Conservation (phyloP, 2,329 filamentous ascomycete species). For the Fusarium robinianum region DNA sequence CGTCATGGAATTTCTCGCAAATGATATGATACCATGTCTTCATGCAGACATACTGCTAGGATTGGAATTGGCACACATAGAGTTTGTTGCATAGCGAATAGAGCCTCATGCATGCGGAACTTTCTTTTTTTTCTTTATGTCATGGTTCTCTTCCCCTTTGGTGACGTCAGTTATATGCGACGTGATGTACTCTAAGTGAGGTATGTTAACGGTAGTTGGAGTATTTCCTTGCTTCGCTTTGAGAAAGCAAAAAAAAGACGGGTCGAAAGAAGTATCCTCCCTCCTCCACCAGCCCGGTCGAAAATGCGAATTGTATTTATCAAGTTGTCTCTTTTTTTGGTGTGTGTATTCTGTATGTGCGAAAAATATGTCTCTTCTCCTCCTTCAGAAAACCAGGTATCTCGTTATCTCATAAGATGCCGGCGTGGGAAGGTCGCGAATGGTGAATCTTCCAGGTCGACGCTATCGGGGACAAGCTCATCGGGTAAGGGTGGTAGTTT, state of each 20-base stretch:
- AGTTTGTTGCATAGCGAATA: slow-evolving; percentile 34
- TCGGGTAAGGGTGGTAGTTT: background rate
- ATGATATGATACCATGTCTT: slow-evolving; percentile 36
- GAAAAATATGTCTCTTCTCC: slow-evolving; percentile 12
- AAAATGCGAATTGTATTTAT: slow-evolving; percentile 9
- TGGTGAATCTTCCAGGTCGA: slow-evolving; percentile 1
- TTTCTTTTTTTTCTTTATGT: background rate
- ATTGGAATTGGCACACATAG: slow-evolving; percentile 18
- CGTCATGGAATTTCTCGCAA: slow-evolving; percentile 25
- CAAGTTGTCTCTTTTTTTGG: slow-evolving; percentile 22
- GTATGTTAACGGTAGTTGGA: slow-evolving; percentile 6
- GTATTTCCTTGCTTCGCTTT: slow-evolving; percentile 16
- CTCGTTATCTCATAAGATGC: slow-evolving; percentile 38
- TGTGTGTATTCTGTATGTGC: slow-evolving; percentile 9
- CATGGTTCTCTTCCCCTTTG: slow-evolving; percentile 9
- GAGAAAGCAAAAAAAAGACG: slow-evolving; percentile 23
- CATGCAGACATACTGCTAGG: slow-evolving; percentile 19
- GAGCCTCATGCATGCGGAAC: slow-evolving; percentile 29
- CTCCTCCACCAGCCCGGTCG: slow-evolving; percentile 19
- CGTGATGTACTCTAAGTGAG: slow-evolving; percentile 20
- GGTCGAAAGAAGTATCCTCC: slow-evolving; percentile 27
- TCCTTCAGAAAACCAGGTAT: slow-evolving; percentile 36
- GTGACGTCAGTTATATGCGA: slow-evolving; percentile 12
- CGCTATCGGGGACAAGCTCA: slow-evolving; percentile 1
- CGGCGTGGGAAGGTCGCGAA: slow-evolving; percentile 23